Evolutionary conservation across 371 early-diverging fungal species (phyloP).

Genomic region (Catenaria anguillulae): DNA sequence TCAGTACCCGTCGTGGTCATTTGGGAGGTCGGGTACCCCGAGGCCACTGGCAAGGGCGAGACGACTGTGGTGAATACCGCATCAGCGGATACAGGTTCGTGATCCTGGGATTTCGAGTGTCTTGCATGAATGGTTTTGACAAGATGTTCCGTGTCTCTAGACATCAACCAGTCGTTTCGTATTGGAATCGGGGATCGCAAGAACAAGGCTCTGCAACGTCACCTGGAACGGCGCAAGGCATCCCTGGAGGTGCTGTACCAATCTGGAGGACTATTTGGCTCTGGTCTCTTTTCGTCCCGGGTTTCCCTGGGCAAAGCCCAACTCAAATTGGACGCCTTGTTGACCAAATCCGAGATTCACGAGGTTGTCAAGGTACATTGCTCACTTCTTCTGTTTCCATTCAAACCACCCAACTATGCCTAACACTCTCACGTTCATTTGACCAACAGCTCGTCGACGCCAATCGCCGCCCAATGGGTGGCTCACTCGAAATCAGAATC

Average conservation of each 20-base stretch:
- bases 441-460: slow-evolving; percentile 46
- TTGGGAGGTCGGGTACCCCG: slow-evolving; percentile 45
- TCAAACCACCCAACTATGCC: no score
- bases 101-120: no score
- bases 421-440: no score
- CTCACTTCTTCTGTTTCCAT: neutral
- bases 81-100: no score
- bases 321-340: slow-evolving; percentile 38
- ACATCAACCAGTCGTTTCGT: slow-evolving; percentile 35
- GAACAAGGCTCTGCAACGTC: slow-evolving; percentile 40
- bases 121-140: no score
- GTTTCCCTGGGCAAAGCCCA: slow-evolving; percentile 43
- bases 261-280: slow-evolving; percentile 21
- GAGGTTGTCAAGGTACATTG: slow-evolving; percentile 46
- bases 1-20: slow-evolving; percentile 19
- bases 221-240: slow-evolving; percentile 48
- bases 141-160: no score
- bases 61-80: no score
- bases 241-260: slow-evolving; percentile 53
- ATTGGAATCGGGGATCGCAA: slow-evolving; percentile 50
- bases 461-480: slow-evolving; percentile 50
- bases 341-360: slow-evolving; percentile 47
- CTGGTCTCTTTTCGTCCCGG: slow-evolving; percentile 39
- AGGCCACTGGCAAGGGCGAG: slow-evolving; percentile 49
- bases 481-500: slow-evolving; percentile 47